These are phyloP conservation scores for Odontarrhena argentea DNA, from an alignment of 345 rosid genomes.

Conservation along the genomic window DNA sequence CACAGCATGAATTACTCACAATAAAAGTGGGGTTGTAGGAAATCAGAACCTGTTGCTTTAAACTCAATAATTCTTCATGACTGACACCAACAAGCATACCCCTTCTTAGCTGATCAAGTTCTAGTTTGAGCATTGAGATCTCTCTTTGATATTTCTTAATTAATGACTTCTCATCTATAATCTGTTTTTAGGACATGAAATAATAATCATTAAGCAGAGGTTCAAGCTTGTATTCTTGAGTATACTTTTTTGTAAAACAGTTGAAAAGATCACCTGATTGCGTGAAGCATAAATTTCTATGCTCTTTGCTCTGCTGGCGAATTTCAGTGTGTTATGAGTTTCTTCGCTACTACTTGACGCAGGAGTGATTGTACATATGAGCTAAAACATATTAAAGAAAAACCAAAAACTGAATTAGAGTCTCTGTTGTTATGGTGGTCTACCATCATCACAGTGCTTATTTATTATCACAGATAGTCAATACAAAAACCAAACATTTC, in stretches of 20 bases:
- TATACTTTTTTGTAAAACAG: slow-evolving; percentile 15
- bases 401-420: slow-evolving; percentile 13
- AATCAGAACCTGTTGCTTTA: slow-evolving; percentile 81
- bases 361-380: slow-evolving; percentile 97
- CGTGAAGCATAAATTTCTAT: slow-evolving; percentile 97
- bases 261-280: slow-evolving; percentile 66
- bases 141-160: slow-evolving; percentile 98
- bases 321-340: slow-evolving; percentile 98
- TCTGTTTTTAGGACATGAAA: slow-evolving; percentile 53
- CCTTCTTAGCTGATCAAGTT: slow-evolving; percentile 85
- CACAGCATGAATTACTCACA: slow-evolving; percentile 8
- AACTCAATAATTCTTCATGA: slow-evolving; percentile 88
- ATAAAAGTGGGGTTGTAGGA: slow-evolving; percentile 7
- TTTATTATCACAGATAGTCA: slow-evolving; percentile 13
- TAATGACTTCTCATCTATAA: slow-evolving; percentile 95
- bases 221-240: slow-evolving; percentile 14
- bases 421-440: background rate
- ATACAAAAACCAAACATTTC: background rate
- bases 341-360: slow-evolving; percentile 98
- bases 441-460: slow-evolving; percentile 1
- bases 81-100: slow-evolving; percentile 89
- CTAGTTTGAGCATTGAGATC: slow-evolving; percentile 82
- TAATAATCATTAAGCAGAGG: slow-evolving; percentile 29
- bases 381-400: slow-evolving; percentile 53
- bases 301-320: slow-evolving; percentile 96